These are phyloP conservation scores for Nosema muscidifuracis DNA, from an alignment of 371 early-diverging fungal species.

Conservation along the genomic window DNA sequence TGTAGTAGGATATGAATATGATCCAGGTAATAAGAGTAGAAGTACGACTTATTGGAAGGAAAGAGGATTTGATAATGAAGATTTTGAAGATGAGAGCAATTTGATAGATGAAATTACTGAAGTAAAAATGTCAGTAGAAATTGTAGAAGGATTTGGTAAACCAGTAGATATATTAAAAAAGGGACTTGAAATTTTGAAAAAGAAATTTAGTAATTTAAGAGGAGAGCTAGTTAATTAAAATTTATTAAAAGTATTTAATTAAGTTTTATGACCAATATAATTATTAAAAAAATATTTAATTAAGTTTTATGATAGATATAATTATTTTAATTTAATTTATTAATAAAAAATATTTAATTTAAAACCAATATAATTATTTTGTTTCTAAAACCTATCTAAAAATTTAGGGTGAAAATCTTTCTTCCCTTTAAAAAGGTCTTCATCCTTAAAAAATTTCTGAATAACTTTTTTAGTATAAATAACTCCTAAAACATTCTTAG, in stretches of 20 bases:
- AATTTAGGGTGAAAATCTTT: no score
- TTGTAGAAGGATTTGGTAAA: conserved; percentile 54
- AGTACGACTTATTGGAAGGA: conserved; percentile 84
- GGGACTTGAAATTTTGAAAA: conserved; percentile 51
- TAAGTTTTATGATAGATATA: no score
- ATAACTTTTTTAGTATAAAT: neutral
- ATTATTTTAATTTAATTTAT: no score
- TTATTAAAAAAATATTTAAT: no score
- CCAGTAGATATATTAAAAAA: conserved; percentile 52
- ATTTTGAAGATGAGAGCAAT: conserved; percentile 43
- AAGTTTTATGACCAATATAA: no score
- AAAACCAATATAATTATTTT: no score
- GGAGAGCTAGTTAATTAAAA: conserved; percentile 2
- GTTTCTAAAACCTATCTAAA: no score
- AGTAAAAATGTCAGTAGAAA: conserved; percentile 59
- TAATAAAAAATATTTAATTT: no score
- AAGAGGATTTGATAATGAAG: conserved; percentile 65
- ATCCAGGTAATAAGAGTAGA: conserved; percentile 84
- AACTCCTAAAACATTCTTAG: neutral
- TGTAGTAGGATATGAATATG: conserved; percentile 87
- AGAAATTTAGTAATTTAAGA: conserved; percentile 38
- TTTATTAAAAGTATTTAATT: no score
- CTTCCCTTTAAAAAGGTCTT: no score
- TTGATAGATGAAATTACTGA: conserved; percentile 28
- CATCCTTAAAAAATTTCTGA: neutral